Conservation (phyloP, 352 stramenopile genomes). For the Phytophthora vignae region DNA sequence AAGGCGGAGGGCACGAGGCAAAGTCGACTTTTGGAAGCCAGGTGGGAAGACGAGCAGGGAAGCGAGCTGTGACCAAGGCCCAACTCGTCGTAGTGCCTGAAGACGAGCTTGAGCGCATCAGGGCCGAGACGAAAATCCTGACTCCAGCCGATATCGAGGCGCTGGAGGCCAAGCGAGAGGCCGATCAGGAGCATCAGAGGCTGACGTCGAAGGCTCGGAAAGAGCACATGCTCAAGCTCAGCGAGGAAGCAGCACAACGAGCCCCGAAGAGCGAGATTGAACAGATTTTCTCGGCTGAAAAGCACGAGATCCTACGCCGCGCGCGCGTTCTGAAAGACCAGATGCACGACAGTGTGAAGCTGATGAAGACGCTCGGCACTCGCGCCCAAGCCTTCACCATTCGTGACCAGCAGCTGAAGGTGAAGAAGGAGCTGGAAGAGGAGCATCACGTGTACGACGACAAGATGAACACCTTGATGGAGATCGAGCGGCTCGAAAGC, state of each 20-base stretch:
- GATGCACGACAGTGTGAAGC: slow-evolving; percentile 93
- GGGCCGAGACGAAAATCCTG: slow-evolving; percentile 74
- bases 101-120: slow-evolving; percentile 66
- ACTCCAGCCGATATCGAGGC: slow-evolving; percentile 59
- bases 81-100: slow-evolving; percentile 43
- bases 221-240: slow-evolving; percentile 80
- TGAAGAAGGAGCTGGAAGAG: slow-evolving; percentile 70
- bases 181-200: slow-evolving; percentile 60
- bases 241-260: slow-evolving; percentile 63
- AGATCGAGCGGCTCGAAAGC: slow-evolving; percentile 93
- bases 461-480: slow-evolving; percentile 95
- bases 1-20: slow-evolving; percentile 25
- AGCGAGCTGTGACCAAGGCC: slow-evolving; percentile 16
- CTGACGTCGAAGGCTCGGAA: slow-evolving; percentile 78
- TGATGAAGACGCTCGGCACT: slow-evolving; percentile 93
- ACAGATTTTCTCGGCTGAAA: slow-evolving; percentile 76
- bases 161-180: slow-evolving; percentile 64
- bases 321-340: slow-evolving; percentile 74
- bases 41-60: slow-evolving; percentile 13
- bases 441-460: slow-evolving; percentile 92
- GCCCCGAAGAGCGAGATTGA: slow-evolving; percentile 84
- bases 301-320: slow-evolving; percentile 62
- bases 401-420: slow-evolving; percentile 91
- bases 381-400: slow-evolving; percentile 95
- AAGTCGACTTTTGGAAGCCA: slow-evolving; percentile 16